These are phyloP conservation scores for Chaetomium strumarium DNA, from an alignment of 2,329 filamentous ascomycete genomes.

Conservation along the genomic window DNA sequence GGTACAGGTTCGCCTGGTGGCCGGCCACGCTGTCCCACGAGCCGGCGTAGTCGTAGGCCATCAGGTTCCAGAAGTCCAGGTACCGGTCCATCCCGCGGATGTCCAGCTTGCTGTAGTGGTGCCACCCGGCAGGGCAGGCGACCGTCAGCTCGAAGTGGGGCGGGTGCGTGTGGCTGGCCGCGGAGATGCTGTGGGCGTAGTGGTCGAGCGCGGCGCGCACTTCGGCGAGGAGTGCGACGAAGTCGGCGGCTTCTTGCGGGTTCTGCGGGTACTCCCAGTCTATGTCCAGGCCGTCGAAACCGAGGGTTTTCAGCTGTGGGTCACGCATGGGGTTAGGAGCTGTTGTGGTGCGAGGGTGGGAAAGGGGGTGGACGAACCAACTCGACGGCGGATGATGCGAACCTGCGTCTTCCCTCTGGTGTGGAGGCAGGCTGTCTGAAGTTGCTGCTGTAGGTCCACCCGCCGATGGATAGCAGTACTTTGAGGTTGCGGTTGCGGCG, in stretches of 20 bases:
- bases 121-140: conserved; percentile 55
- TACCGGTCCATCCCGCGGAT: conserved; percentile 58
- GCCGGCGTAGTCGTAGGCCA: conserved; percentile 86
- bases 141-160: conserved; percentile 60
- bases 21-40: conserved; percentile 68
- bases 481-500: conserved; percentile 76
- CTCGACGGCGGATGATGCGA: conserved; percentile 67
- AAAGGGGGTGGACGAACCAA: conserved; percentile 36
- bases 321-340: background rate
- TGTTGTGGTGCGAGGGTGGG: background rate
- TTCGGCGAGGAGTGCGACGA: conserved; percentile 52
- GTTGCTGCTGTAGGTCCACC: conserved; percentile 87
- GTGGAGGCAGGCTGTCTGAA: conserved; percentile 72
- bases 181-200: conserved; percentile 42
- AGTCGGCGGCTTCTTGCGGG: conserved; percentile 48
- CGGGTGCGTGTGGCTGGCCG: conserved; percentile 25
- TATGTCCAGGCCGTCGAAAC: conserved; percentile 67
- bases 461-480: conserved; percentile 78
- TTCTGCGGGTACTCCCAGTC: conserved; percentile 64
- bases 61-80: conserved; percentile 73
- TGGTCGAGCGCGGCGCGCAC: conserved; percentile 53
- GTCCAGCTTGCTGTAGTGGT: conserved; percentile 58
- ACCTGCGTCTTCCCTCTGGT: conserved; percentile 59
- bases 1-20: conserved; percentile 76
- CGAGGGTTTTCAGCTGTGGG: conserved; percentile 60